Base-by-base conservation (phyloP, 2,329 filamentous ascomycete species). In the Boeremia exigua region DNA sequence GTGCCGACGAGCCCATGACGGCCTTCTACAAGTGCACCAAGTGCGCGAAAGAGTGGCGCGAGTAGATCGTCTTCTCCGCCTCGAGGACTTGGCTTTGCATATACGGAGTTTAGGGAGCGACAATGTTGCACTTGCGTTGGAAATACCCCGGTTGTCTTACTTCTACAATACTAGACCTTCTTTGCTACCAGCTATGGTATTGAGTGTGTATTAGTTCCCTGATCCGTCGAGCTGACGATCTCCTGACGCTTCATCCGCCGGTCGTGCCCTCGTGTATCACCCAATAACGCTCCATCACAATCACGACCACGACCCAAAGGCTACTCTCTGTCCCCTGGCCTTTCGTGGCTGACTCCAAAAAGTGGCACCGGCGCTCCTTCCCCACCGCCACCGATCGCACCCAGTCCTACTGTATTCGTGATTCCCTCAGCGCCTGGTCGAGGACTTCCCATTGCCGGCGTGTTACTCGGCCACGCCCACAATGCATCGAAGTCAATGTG, bases 1-100 rank as follows among this genome's bases (percentile, higher is more conserved):
- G 92, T 81, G 95, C 95, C 48, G 95, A 99, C 79, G 95, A 99
- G 82, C 95, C 95, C 58, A 97, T 96, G 90, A 99, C 95, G 64
- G 94, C 88, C 58, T 98, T 98, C 78, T 96, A 89, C 79, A 95
- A 92, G 51, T 59, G 56, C 37, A 59, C 56, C 39, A 55, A 55
- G 17, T 59, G 56, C 33, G 56, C 51, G 14, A 59, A 59, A 43
- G 56, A 59, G 44, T 59, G 56, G 56, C 51, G 56, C 42, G 56
- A 59, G 33, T 59, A 51, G 43, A 8, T 9, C 6, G 8, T 17
- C 6, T 15, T n/a, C 11, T 12, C 11, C 7, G 17, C 8, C 11
- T 3, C 9, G 17, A n/a, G 17, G 17, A 33, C 19, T 6, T 7
- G 10, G 14, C 17, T n/a, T 23, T 34, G 37, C 37, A 44, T 43